Base-by-base conservation (phyloP, 495 filamentous ascomycete species). In the Aspergillus mulundensis region DNA sequence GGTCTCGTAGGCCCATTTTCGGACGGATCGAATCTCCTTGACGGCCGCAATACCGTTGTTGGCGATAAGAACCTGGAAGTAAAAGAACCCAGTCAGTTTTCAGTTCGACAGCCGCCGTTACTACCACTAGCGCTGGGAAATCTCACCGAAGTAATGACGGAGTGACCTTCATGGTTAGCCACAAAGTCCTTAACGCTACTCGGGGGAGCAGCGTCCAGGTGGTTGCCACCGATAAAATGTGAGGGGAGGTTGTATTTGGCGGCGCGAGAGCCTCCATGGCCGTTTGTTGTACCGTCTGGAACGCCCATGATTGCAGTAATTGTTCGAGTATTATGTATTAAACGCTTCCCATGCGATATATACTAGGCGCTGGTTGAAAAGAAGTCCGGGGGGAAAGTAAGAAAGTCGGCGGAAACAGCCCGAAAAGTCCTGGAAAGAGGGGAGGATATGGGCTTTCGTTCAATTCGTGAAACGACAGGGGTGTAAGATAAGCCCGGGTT, bases 11-110 rank as follows among this genome's bases (percentile, higher is more conserved):
- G 94, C 94, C 94, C 94, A 99, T 91, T 97, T 99, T 70, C 94
- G 86, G 60, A 99, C 91, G 24, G 91, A 96, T 63, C 94, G 83
- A 65, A 99, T 99, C 75, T 97, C 93, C 74, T 99, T 99, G 64
- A 99, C 94, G 58, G 94, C 94, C 15, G 94, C 94, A 73, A 99
- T 99, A 83, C 94, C 94, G 77, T 99, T 99, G 78, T 99, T 99
- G 70, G 94, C 94, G 71, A 99, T 99, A 57, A 99, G 83, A 21
- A 99, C 91, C 94, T 98, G 43, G 23, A 21, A 20, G 14, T n/a
- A 10, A 15, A 41, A 50, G 21, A 30, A 41, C 19, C 21, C 10
- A 19, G 44, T 53, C 32, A 54, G 50, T 34, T 21, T 5, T 23
- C 21, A 1, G 11, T 24, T 10, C 16, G 7, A 34, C 46, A 28